Percentiles rank a stretch among this genome's conserved stretches.
Evolutionary conservation across 1,284 basidiomycete genomes (phyloP).

Genomic region (Taiwanofungus camphoratus): DNA sequence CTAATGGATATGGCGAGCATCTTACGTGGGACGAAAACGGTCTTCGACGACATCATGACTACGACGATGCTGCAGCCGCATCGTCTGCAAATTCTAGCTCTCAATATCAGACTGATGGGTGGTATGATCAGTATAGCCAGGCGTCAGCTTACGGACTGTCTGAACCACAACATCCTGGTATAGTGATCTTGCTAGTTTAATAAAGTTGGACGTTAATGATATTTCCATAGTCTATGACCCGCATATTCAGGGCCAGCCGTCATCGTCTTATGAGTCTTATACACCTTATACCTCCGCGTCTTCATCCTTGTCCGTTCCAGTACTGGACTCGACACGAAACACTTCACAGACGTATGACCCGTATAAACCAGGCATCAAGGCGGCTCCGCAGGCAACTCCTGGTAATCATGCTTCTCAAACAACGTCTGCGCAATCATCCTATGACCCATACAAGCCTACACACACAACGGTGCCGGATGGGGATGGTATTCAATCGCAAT

Average conservation of each 20-base stretch:
- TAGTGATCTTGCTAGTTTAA: not conserved
- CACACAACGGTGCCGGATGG: slow-evolving; percentile 4
- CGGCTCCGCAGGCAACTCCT: slow-evolving; percentile 7
- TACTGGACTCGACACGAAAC: slow-evolving; percentile 6
- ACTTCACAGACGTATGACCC: slow-evolving; percentile 15
- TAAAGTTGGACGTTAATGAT: not conserved
- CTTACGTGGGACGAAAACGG: slow-evolving; percentile 20
- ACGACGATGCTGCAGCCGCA: slow-evolving; percentile 11
- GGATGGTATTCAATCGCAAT: too few relatives aligned
- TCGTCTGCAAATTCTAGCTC: slow-evolving; percentile 18
- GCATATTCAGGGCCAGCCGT: slow-evolving; percentile 12
- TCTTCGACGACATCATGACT: too few relatives aligned
- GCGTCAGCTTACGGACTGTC: slow-evolving; percentile 11
- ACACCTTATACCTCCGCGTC: slow-evolving; percentile 13
- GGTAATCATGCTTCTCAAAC: slow-evolving; percentile 3
- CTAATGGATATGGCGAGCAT: slow-evolving; percentile 30
- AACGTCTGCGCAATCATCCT: slow-evolving; percentile 8
- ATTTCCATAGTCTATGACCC: slow-evolving; percentile 11
- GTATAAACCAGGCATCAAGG: slow-evolving; percentile 13
- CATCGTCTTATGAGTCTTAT: slow-evolving; percentile 12
- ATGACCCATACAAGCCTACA: slow-evolving; percentile 21
- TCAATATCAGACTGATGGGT: slow-evolving; percentile 13
- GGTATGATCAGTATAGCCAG: slow-evolving; percentile 14
- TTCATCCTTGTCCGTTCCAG: not conserved
- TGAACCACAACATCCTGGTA: slow-evolving; percentile 15